Conservation (phyloP, 768 basidiomycete species). For the Amanita rubescens region DNA sequence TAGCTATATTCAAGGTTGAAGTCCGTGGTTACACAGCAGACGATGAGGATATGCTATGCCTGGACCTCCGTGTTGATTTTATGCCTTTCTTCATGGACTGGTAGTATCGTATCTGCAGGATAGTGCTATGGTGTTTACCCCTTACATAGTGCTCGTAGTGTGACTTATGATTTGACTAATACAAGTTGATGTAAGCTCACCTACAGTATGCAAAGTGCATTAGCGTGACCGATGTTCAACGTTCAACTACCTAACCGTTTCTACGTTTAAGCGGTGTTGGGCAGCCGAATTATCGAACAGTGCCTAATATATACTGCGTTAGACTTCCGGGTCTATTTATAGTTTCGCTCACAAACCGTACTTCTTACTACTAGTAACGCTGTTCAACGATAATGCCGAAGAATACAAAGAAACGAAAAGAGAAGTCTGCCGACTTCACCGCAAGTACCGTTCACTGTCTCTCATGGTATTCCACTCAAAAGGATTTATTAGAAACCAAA, state of each 20-base stretch:
- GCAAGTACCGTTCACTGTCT: conserved; percentile 29
- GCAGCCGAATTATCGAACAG: too few species aligned
- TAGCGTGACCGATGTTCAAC: neutral
- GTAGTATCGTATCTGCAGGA: neutral
- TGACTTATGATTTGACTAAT: too few species aligned
- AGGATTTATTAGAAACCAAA: conserved; percentile 73
- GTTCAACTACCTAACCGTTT: too few species aligned
- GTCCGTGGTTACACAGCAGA: conserved; percentile 64
- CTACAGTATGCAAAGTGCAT: neutral
- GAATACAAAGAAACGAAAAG: conserved; percentile 85
- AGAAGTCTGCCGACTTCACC: conserved; percentile 82
- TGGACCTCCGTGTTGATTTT: conserved; percentile 77
- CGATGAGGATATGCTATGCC: conserved; percentile 73
- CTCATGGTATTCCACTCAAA: conserved; percentile 4
- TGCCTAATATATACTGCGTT: too few species aligned
- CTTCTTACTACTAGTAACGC: too few species aligned
- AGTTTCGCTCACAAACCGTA: neutral
- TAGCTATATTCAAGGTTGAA: conserved; percentile 79
- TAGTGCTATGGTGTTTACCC: neutral
- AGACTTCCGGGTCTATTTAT: neutral
- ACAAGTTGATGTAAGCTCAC: too few species aligned
- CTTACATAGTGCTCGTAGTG: too few species aligned
- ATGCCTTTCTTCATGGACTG: conserved; percentile 31
- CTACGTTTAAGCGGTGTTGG: too few species aligned
- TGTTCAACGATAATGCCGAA: neutral